These are phyloP conservation scores for Marasmius oreades DNA, from an alignment of 1,284 basidiomycete species.

Conservation along the genomic window DNA sequence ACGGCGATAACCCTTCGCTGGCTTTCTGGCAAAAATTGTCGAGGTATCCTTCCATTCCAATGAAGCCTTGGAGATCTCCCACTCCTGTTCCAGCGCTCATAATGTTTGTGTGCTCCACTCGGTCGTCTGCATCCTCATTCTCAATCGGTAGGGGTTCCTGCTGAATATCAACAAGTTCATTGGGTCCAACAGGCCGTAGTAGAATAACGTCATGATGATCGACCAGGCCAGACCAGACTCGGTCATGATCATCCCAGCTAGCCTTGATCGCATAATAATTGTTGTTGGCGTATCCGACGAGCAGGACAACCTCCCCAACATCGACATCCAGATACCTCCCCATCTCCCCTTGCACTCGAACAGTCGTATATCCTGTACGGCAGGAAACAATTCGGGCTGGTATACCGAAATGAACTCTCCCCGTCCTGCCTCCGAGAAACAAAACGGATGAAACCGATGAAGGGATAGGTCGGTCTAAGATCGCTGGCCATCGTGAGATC, in stretches of 20 bases:
- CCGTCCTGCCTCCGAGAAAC: slow-evolving; percentile 2
- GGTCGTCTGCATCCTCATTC: neutral
- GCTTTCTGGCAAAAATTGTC: neutral
- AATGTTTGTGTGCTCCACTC: neutral
- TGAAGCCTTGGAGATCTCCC: neutral
- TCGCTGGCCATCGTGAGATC: neutral
- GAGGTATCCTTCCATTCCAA: neutral
- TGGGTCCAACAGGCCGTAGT: neutral
- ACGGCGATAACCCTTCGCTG: neutral
- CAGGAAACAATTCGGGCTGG: neutral
- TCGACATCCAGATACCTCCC: neutral
- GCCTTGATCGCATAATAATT: slow-evolving; percentile 3
- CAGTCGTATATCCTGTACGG: neutral
- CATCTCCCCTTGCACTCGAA: neutral
- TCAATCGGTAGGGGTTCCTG: neutral
- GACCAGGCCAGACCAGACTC: slow-evolving; percentile 1
- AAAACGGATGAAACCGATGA: slow-evolving; percentile 1
- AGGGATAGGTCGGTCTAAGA: slow-evolving; percentile 1
- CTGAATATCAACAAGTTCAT: neutral
- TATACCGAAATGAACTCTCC: slow-evolving; percentile 2
- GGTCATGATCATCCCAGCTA: neutral
- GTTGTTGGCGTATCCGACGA: slow-evolving; percentile 1
- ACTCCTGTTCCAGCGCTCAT: neutral
- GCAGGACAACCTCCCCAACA: neutral
- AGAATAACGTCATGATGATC: neutral